Percentiles rank a stretch among this genome's conserved stretches.
Conservation (phyloP, 2,329 filamentous ascomycete genomes). For the Alternaria sp. region DNA sequence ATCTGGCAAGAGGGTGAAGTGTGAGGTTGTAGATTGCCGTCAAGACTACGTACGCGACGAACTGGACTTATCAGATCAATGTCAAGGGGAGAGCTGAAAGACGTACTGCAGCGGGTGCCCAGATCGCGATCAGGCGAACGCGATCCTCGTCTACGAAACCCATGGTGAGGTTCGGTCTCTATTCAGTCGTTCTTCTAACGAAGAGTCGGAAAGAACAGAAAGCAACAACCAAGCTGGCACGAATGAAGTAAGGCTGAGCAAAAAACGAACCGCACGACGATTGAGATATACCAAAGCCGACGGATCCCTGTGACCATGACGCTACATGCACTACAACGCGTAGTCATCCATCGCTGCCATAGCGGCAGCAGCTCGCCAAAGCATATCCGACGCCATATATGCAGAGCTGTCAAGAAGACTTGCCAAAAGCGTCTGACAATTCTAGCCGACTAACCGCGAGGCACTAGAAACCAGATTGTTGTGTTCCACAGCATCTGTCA, state of each 20-base stretch:
- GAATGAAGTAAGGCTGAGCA: not conserved
- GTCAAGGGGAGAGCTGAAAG: not conserved
- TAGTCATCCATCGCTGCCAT: conserved; percentile 8
- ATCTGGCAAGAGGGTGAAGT: conserved; percentile 40
- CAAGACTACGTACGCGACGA: conserved; percentile 29
- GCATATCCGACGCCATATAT: conserved; percentile 33
- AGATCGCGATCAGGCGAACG: conserved; percentile 29
- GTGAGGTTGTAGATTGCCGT: conserved; percentile 35
- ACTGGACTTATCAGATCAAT: conserved; percentile 16
- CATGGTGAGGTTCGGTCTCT: conserved; percentile 17
- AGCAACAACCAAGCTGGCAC: not conserved
- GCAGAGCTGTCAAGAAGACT: conserved; percentile 24
- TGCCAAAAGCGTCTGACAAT: not conserved
- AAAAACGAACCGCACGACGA: not conserved
- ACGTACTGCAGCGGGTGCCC: conserved; percentile 33
- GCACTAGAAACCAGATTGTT: not conserved
- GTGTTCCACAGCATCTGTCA: not conserved
- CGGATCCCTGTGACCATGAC: conserved; percentile 25
- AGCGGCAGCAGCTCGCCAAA: conserved; percentile 34
- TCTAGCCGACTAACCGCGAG: not conserved
- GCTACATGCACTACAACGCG: conserved; percentile 15
- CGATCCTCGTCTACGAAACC: conserved; percentile 35
- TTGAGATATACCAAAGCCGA: conserved; percentile 25
- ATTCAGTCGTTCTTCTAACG: too few species aligned
- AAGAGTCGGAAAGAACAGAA: not conserved